Base-by-base conservation (phyloP, 2,329 filamentous ascomycete genomes). In the Cercospora sp. region DNA sequence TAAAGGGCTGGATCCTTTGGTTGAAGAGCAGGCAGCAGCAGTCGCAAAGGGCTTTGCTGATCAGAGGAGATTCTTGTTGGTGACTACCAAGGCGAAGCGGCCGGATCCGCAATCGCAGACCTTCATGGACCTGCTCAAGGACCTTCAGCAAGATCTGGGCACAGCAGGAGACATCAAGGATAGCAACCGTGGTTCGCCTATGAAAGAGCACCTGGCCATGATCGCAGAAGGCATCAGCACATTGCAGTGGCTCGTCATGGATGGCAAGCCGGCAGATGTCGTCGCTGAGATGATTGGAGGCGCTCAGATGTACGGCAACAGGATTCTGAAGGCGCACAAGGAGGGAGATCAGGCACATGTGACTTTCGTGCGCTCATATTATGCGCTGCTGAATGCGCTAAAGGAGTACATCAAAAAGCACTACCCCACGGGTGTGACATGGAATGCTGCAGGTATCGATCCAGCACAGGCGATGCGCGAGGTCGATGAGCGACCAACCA, bases 261-360 rank as follows among this genome's bases (percentile, higher is more conserved):
- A 96, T 63, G 86, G 83, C 71, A 93, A 93, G 78, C 95, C 95
- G 2, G 89, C 87, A 71, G 94, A 95, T 76, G 92, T 94, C 75
- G 91, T 98, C 58, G 90, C 90, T 58, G 94, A 97, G 73, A 90
- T 90, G 68, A 85, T 97, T 20, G 89, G 90, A 31, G 90, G 93
- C 61, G 92, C 94, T 48, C 91, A 98, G 79, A 97, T 97, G 83
- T 97, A 92, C 75, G 95, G 95, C 36, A 98, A 99, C 83, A 89
- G 94, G 74, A 92, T 99, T 42, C 83, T 98, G 73, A 97, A 93
- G 82, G 91, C 96, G 75, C 90, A 91, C 80, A 97, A 96, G 82
- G 94, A 91, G 71, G 90, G 88, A 82, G 92, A 94, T 75, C 86
- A 87, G 65, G 88, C 88, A 75, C 91, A 97, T 75, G 86, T 94